phyloP scores from a whole-genome alignment of 225 moss, liverwort and hornwort genomes.

The Marchantia polymorpha region DNA sequence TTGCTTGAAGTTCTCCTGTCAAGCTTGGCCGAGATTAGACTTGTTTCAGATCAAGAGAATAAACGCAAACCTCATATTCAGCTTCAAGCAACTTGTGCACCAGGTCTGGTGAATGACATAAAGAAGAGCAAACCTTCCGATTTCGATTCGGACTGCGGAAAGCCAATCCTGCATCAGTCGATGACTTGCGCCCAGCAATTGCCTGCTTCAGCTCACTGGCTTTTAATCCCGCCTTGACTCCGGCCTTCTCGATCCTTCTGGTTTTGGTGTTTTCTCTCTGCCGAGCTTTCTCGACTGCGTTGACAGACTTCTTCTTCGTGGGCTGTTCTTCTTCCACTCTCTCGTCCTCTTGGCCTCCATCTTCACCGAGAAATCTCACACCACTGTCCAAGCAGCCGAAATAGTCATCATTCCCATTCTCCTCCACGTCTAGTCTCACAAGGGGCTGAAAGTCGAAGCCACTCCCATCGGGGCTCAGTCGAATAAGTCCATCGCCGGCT shows the following conservation, averaged over 20 bases:
- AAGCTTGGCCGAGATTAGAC: not conserved
- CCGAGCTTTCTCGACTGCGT: constrained; percentile 75
- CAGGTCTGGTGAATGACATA: too few relatives aligned
- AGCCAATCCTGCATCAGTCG: constrained; percentile 48
- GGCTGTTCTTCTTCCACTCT: constrained; percentile 27
- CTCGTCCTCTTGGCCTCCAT: constrained; percentile 4
- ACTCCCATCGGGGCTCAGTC: constrained; percentile 24
- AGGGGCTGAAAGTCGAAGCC: constrained; percentile 29
- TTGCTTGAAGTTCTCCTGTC: constrained; percentile 64
- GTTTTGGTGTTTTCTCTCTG: constrained; percentile 43
- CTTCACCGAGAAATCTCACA: constrained; percentile 16
- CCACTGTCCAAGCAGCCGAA: constrained; percentile 8
- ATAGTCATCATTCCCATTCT: constrained; percentile 11
- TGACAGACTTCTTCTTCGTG: constrained; percentile 31
- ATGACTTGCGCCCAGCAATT: constrained; percentile 33
- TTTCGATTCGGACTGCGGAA: constrained; percentile 73
- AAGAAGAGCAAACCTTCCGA: constrained; percentile 41
- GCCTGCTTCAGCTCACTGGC: constrained; percentile 20
- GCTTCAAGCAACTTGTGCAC: not conserved
- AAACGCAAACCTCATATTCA: not conserved
- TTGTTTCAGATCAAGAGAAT: not conserved
- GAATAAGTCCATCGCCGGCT: constrained; percentile 18
- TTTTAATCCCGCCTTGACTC: constrained; percentile 23
- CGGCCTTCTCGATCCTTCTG: constrained; percentile 18
- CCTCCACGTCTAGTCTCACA: constrained; percentile 28